Conservation (phyloP, 2,329 filamentous ascomycete species). For the Periglandula ipomoeae region DNA sequence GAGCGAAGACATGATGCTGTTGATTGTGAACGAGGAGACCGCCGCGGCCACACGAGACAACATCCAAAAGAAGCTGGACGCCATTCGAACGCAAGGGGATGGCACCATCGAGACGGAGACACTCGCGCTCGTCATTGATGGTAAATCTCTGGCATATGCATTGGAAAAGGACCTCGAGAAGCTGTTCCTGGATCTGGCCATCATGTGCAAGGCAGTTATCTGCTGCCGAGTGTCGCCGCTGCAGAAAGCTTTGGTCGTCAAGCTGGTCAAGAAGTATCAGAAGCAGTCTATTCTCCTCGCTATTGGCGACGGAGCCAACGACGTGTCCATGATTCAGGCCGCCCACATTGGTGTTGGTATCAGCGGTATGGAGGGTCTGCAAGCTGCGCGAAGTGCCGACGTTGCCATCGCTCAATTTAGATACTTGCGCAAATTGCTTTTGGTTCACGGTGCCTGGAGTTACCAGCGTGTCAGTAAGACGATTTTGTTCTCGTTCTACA, state of each 20-base stretch:
- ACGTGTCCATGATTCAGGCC: constrained; percentile 99
- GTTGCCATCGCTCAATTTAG: constrained; percentile 94
- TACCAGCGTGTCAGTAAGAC: constrained; percentile 96
- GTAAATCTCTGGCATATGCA: constrained; percentile 87
- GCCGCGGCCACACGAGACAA: constrained; percentile 76
- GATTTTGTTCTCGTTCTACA: constrained; percentile 98
- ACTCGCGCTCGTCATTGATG: constrained; percentile 88
- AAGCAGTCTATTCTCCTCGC: constrained; percentile 86
- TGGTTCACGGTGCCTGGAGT: constrained; percentile 95
- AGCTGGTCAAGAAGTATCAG: constrained; percentile 88
- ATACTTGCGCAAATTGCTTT: constrained; percentile 82
- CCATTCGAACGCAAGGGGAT: constrained; percentile 74
- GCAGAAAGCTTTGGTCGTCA: constrained; percentile 95
- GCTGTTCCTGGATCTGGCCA: constrained; percentile 81
- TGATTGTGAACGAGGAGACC: constrained; percentile 90
- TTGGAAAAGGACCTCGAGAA: constrained; percentile 92
- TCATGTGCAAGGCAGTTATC: constrained; percentile 98
- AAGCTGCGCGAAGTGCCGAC: constrained; percentile 91
- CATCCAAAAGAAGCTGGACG: constrained; percentile 85
- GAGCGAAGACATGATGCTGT: constrained; percentile 95
- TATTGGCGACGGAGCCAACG: constrained; percentile 95
- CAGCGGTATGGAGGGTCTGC: constrained; percentile 91
- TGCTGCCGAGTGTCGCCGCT: constrained; percentile 95
- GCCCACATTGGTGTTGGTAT: constrained; percentile 97
- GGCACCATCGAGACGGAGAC: constrained; percentile 73